Conservation (phyloP, 352 stramenopile genomes). For the Globisporangium megalacanthum region DNA sequence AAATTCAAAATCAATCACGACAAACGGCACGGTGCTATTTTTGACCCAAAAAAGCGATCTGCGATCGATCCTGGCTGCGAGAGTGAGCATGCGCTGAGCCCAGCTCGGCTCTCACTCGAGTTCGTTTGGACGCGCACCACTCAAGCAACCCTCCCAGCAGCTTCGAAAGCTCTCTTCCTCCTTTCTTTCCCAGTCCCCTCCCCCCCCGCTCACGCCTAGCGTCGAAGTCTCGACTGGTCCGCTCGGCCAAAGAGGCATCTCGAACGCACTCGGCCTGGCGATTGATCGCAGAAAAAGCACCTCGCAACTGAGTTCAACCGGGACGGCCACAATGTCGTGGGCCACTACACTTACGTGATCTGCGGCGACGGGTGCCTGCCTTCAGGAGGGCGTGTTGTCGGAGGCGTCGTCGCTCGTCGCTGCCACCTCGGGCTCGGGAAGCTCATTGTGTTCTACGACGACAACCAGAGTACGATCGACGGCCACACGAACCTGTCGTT, state of each 20-base stretch:
- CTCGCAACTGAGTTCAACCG: conserved; percentile 98
- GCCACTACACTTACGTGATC: conserved; percentile 99
- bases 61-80: too few species aligned
- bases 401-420: conserved; percentile 96
- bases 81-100: too few species aligned
- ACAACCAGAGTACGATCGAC: conserved; percentile 99
- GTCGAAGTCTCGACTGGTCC: conserved; percentile 97
- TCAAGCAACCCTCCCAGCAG: conserved; percentile 20
- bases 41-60: too few species aligned
- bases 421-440: conserved; percentile 97
- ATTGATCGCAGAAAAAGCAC: conserved; percentile 97
- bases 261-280: conserved; percentile 97
- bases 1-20: too few species aligned
- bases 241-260: conserved; percentile 97
- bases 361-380: conserved; percentile 98
- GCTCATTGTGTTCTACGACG: conserved; percentile 99
- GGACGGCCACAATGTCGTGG: conserved; percentile 91
- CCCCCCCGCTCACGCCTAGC: conserved; percentile 62
- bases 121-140: conserved; percentile 29
- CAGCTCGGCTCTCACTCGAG: conserved; percentile 29
- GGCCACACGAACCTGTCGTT: conserved; percentile 95
- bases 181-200: background rate
- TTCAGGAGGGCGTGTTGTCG: conserved; percentile 97
- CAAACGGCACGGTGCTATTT: too few species aligned
- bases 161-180: conserved; percentile 1